Percentiles rank a stretch among this genome's conserved stretches.
Evolutionary conservation across 495 filamentous ascomycete species (phyloP).

Genomic region (Podospora didyma): DNA sequence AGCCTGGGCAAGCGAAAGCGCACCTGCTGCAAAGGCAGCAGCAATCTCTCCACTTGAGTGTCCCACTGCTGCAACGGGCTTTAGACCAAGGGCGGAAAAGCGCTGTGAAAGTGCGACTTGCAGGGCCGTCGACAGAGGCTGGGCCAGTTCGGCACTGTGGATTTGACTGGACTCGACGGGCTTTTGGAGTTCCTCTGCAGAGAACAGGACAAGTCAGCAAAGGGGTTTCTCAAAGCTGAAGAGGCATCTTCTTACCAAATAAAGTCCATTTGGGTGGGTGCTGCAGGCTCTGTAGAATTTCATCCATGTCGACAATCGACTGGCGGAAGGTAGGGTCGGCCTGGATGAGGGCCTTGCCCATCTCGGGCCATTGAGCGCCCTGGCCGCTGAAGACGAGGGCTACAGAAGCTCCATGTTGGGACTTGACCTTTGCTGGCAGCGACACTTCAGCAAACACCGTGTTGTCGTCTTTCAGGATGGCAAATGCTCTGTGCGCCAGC

Average conservation of each 20-base stretch:
- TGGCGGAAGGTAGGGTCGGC: not conserved
- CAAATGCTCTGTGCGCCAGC: not conserved
- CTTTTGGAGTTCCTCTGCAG: not conserved
- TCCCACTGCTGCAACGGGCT: slow-evolving; percentile 20
- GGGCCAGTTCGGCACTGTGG: slow-evolving; percentile 9
- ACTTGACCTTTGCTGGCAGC: not conserved
- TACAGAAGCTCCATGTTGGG: not conserved
- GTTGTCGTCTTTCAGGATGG: not conserved
- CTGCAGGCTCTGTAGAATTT: not conserved
- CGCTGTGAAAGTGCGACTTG: slow-evolving; percentile 22
- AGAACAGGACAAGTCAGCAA: not conserved
- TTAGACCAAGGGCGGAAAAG: slow-evolving; percentile 16
- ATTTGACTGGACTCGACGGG: not conserved
- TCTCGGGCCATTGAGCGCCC: slow-evolving; percentile 27
- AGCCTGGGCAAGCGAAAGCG: slow-evolving; percentile 19
- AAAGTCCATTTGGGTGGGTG: not conserved
- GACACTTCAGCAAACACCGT: not conserved
- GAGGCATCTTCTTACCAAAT: not conserved
- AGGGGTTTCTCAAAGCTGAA: not conserved
- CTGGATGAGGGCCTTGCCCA: slow-evolving; percentile 21
- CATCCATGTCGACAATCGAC: not conserved
- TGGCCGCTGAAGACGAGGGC: slow-evolving; percentile 14
- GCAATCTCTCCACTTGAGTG: slow-evolving; percentile 34
- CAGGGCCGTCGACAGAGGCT: slow-evolving; percentile 19
- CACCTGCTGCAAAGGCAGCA: slow-evolving; percentile 21